Evolutionary conservation across 1,284 basidiomycete species (phyloP), one percentile per base, ranked within the genome.

Genomic region (Cutaneotrichosporon spelunceum): DNA sequence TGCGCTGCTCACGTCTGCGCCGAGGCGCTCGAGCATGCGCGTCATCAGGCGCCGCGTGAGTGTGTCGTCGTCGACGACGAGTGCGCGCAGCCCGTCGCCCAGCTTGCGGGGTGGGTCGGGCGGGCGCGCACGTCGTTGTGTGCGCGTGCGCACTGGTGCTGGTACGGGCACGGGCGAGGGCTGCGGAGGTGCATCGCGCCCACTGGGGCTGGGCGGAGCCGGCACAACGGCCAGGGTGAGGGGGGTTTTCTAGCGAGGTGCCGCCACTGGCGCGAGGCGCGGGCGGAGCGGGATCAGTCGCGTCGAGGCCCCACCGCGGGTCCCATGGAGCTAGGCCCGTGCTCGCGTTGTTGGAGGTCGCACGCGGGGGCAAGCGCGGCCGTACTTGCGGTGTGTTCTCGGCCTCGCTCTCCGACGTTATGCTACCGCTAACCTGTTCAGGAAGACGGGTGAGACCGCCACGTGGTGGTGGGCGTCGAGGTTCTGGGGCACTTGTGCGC

Each of bases 11-110:
- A 93, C 90, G 48, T 78, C 76, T 76, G 90, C 92, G 1, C 91
- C 91, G 4, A 94, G 79, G 19, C 90, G 83, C 23, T 85, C 84
- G 58, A 94, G 81, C 80, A 92, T 86, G 42, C 91, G 83, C 53
- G 83, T 84, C 91, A 94, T 93, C 63, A 93, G 81, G 64, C 83
- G 86, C 53, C 91, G 84, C 44, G 92, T 93, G 60, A 93, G 78
- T 27, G 83, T 82, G 75, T 64, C 59, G 53, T 64, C 63, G 59
- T 64, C 63, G 33, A 64, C 63, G 1, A 81, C 77, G 21, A 80
- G 69, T 1, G 67, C 64, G 24, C 70, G 71, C 9, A 80, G 61
- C 21, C 9, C 36, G 27, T 45, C 24, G 2, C 16, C 26, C 3
- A 30, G 47, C 4, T 23, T 14, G 53, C 10, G 34, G 21, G 29